Base-by-base conservation (phyloP, 345 rosid genomes). In the Dipteronia sinensis region DNA sequence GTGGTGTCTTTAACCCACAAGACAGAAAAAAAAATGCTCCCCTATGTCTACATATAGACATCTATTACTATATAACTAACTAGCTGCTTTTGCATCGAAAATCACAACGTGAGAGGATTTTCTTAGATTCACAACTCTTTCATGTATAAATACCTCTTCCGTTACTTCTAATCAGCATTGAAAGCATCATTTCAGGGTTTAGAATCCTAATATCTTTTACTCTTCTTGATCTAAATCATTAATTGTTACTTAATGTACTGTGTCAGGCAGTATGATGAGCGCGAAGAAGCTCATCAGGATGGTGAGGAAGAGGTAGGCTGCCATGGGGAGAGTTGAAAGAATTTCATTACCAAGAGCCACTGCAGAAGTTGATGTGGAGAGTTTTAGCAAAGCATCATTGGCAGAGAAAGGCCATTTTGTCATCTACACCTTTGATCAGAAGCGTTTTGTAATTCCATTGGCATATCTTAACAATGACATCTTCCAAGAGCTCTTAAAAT, bases 291-390 rank as follows among this genome's bases (percentile, higher is more conserved):
- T 82, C 40, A 65, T 82, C 64, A 77, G 27, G 55, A 53, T 82
- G 62, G 84, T 82, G 3, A 85, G 77, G 63, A 79, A 79, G 64
- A 73, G 82, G 79, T 62, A 67, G n/a, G 78, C 58, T 38, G 65
- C 69, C 16, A 71, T 67, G 6, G 49, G 67, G 62, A 46, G 77
- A 34, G 7, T 9, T 7, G 42, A 72, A 75, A 34, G 73, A 58
- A 79, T 69, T 31, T 65, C 81, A 10, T 71, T 81, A 6, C 78
- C 73, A 53, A 73, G 69, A 31, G 31, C 51, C 55, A n/a, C n/a
- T 1, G 3, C 1, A 0, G 34, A 71, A 58, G n/a, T 40, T 47
- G 7, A 72, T 56, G 62, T 34, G 53, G n/a, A 7, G 40, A 20
- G 66, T 51, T 15, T 0, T 4, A 73, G 38, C 3, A 42, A 40